Evolutionary conservation across 306 rosid genomes (phyloP).

Genomic region (Vigna radiata): DNA sequence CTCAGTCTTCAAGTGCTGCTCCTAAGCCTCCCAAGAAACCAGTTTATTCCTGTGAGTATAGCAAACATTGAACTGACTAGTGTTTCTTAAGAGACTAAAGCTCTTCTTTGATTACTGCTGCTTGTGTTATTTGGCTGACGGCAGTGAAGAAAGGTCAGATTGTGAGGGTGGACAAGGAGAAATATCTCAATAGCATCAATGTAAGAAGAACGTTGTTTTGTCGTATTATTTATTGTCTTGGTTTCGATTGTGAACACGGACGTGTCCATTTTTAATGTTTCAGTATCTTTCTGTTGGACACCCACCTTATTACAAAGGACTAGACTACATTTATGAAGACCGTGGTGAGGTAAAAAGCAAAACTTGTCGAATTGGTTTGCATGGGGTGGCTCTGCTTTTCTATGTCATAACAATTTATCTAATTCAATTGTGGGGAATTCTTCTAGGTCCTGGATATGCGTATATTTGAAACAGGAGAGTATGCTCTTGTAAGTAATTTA

Average conservation of each 20-base stretch:
- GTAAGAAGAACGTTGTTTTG: constrained; percentile 49
- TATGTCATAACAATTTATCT: constrained; percentile 18
- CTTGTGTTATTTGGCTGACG: constrained; percentile 21
- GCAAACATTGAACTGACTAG: neutral
- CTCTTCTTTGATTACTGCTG: neutral
- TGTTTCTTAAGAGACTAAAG: constrained; percentile 10
- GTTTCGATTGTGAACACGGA: constrained; percentile 29
- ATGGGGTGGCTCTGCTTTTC: neutral
- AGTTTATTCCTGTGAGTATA: constrained; percentile 78
- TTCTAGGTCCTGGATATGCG: constrained; percentile 85
- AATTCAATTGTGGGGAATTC: constrained; percentile 8
- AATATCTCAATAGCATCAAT: constrained; percentile 86
- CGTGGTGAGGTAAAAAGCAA: constrained; percentile 83
- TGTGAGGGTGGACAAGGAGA: constrained; percentile 94
- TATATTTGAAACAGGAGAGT: constrained; percentile 86
- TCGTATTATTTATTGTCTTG: neutral
- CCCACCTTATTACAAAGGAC: constrained; percentile 94
- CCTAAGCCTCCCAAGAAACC: constrained; percentile 75
- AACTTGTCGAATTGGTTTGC: neutral
- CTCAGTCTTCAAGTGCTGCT: constrained; percentile 63
- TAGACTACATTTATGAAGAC: constrained; percentile 95
- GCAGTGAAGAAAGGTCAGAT: constrained; percentile 99
- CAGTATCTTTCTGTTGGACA: constrained; percentile 98
- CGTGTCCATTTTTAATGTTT: constrained; percentile 40
- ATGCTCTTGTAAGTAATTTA: constrained; percentile 77